These are phyloP conservation scores for Fusarium pseudocircinatum DNA, from an alignment of 2,329 filamentous ascomycete genomes.

Conservation along the genomic window DNA sequence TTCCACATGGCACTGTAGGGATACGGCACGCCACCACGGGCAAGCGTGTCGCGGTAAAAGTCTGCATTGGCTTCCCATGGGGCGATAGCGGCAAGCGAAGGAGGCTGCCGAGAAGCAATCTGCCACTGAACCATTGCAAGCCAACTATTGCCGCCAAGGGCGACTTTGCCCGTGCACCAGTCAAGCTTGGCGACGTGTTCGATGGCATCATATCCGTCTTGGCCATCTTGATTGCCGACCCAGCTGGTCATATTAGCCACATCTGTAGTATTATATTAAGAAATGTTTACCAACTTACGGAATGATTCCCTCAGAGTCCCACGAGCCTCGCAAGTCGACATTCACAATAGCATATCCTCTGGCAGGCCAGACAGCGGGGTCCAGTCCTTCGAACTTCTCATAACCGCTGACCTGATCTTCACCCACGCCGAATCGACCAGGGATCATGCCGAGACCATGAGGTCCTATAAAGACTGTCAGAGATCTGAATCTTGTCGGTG, in stretches of 20 bases:
- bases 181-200: neutral
- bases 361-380: neutral
- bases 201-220: neutral
- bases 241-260: neutral
- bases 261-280: too few species aligned
- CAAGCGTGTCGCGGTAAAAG: neutral
- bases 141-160: neutral
- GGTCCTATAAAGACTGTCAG: neutral
- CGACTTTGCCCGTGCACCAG: neutral
- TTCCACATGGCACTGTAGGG: neutral
- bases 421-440: neutral
- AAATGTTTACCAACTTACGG: neutral
- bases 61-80: neutral
- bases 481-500: rapidly evolving
- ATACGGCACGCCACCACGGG: neutral
- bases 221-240: neutral
- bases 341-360: constrained; percentile 3
- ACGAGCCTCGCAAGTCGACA: neutral
- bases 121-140: constrained; percentile 2
- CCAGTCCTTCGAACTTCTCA: constrained; percentile 6
- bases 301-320: constrained; percentile 3
- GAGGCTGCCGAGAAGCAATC: neutral
- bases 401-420: neutral
- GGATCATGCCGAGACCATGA: neutral
- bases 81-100: neutral